Conservation (phyloP, 129 eudicot genomes). For the Flaveria sonorensis region DNA sequence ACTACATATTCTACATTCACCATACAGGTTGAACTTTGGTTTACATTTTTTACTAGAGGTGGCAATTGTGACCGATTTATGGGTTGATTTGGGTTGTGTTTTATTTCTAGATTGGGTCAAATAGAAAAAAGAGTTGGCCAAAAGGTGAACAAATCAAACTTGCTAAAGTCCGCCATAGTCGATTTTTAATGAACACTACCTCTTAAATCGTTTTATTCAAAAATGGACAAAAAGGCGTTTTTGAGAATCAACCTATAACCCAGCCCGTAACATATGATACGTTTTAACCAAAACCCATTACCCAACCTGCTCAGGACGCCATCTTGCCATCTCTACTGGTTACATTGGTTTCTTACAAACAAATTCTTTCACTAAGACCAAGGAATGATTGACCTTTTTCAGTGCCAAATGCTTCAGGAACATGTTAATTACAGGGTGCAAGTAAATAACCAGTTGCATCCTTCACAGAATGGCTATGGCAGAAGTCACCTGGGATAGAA, state of each 20-base stretch:
- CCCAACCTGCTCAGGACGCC: background rate
- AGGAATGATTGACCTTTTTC: background rate
- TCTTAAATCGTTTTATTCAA: background rate
- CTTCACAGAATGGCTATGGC: slow-evolving; percentile 19
- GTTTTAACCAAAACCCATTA: background rate
- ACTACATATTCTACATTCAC: slow-evolving; percentile 29
- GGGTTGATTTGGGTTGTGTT: background rate
- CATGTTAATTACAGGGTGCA: slow-evolving; percentile 11
- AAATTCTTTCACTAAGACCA: background rate
- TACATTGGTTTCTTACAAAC: background rate
- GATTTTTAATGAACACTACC: background rate
- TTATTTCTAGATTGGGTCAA: background rate
- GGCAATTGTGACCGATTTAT: background rate
- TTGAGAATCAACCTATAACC: background rate
- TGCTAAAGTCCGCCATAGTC: background rate
- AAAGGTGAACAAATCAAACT: background rate
- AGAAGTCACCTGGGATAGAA: slow-evolving; percentile 29
- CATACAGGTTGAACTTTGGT: slow-evolving; percentile 33
- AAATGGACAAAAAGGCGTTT: background rate
- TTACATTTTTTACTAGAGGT: slow-evolving; percentile 10
- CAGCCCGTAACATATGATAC: background rate
- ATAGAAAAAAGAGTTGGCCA: background rate
- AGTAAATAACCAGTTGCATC: slow-evolving; percentile 14
- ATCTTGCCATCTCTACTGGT: slow-evolving; percentile 14
- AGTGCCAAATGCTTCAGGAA: background rate